Evolutionary conservation across 306 rosid genomes (phyloP), one percentile per base, ranked within the genome.

Genomic region (Rubus idaeus): DNA sequence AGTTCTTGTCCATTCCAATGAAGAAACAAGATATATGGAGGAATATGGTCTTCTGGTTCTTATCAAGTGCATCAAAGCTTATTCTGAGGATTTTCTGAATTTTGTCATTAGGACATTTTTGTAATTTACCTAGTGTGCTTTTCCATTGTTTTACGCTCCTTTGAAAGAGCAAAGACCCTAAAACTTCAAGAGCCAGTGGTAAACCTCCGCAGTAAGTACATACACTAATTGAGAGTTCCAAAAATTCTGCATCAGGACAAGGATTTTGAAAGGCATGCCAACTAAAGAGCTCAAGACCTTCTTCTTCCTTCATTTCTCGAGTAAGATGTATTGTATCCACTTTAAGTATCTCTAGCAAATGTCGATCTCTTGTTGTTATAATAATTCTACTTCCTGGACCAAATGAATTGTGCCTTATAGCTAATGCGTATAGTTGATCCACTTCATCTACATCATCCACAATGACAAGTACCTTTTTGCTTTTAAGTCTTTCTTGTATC

Each of bases 131-230:
- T n/a, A n/a, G 35, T 30, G 35, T 2, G 3, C 5, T n/a, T n/a
- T n/a, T n/a, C n/a, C n/a, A n/a, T n/a, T n/a, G n/a, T n/a, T n/a
- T 0, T 52, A 9, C 9, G 1, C 42, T 58, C 55, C 86, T 79
- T 1, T 67, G 44, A 3, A 0, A 45, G 4, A 87, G 75, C 23
- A 73, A 79, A 42, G 86, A 87, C 0, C 90, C 90, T 70, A 76
- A 57, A 0, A 74, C 79, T 71, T 81, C 72, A 44, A 84, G 84
- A 12, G 87, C 90, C 12, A 87, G 17, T 8, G 90, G 90, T 2
- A 87, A 12, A 23, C 90, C 88, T 8, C 79, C 66, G 50, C 73
- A 77, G 9, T 76, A 82, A 45, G 70, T 1, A 42, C 70, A 65
- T 0, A 71, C 79, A 0, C 8, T 4, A 46, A 18, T 74, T 0